These are phyloP conservation scores for Linum usitatissimum DNA, from an alignment of 345 rosid species.

Conservation along the genomic window DNA sequence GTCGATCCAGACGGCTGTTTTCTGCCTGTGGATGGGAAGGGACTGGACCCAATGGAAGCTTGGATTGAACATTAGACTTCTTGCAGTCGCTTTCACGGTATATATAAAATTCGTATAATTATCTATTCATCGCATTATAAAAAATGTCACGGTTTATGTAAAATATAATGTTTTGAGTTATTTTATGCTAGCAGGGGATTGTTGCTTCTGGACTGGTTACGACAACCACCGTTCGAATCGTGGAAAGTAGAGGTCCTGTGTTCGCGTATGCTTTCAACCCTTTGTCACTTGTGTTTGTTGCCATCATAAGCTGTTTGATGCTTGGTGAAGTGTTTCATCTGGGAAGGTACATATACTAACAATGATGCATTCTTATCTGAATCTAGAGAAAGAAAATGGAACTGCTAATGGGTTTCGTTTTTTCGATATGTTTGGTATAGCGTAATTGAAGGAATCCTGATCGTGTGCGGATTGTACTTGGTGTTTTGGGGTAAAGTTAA, in stretches of 20 bases:
- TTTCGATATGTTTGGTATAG: constrained; percentile 9
- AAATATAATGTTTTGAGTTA: not conserved
- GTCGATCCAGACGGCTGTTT: constrained; percentile 24
- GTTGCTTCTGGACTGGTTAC: not conserved
- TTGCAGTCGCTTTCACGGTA: constrained; percentile 34
- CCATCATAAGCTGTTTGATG: not conserved
- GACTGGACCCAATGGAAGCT: constrained; percentile 48
- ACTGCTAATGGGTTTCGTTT: not conserved
- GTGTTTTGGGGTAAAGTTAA: constrained; percentile 13
- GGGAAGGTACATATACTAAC: not conserved
- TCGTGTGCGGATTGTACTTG: constrained; percentile 15
- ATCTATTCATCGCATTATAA: too few species aligned
- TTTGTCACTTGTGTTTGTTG: not conserved
- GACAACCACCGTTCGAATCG: not conserved
- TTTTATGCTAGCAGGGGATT: too few species aligned
- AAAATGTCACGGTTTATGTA: not conserved
- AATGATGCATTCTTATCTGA: not conserved
- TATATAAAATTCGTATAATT: not conserved
- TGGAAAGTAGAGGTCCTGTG: not conserved
- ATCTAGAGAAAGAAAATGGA: too few species aligned
- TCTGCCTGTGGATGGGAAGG: constrained; percentile 32
- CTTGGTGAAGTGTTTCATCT: not conserved
- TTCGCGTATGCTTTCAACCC: not conserved
- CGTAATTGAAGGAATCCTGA: constrained; percentile 7
- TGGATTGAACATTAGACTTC: constrained; percentile 43